phyloP scores from a whole-genome alignment of 1,139 yeast species.

The Spathaspora sp. region DNA sequence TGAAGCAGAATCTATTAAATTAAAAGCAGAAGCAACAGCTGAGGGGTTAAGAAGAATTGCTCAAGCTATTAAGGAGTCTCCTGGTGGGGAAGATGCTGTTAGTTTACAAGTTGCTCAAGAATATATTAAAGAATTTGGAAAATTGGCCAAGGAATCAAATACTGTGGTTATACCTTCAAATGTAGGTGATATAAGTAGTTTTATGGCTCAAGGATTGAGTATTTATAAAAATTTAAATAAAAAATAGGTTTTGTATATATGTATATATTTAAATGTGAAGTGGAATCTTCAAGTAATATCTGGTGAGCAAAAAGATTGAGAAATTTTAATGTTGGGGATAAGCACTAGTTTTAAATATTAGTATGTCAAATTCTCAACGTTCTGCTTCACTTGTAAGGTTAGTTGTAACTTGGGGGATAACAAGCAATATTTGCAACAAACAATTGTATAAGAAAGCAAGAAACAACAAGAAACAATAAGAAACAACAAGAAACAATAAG shows the following conservation, averaged over 20 bases:
- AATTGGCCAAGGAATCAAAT: slow-evolving; percentile 78
- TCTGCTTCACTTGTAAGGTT: no score
- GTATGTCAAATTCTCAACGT: no score
- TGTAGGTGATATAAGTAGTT: slow-evolving; percentile 69
- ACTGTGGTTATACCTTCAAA: slow-evolving; percentile 78
- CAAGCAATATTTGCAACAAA: no score
- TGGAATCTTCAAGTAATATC: no score
- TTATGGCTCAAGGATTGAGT: slow-evolving; percentile 77
- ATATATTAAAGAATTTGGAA: slow-evolving; percentile 78
- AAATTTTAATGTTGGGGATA: no score
- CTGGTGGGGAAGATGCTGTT: slow-evolving; percentile 76
- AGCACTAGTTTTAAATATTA: no score
- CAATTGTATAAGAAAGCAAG: no score
- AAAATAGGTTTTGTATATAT: slow-evolving; percentile 4
- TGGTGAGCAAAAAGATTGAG: no score
- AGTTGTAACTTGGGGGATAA: no score
- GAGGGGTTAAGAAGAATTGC: slow-evolving; percentile 67
- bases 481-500: no score
- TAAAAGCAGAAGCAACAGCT: slow-evolving; percentile 77
- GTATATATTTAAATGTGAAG: background rate
- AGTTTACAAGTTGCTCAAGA: slow-evolving; percentile 79
- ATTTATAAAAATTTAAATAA: slow-evolving; percentile 58
- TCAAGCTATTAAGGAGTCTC: slow-evolving; percentile 62
- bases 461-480: no score
- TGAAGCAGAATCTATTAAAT: slow-evolving; percentile 65